Conservation (phyloP, 495 filamentous ascomycete species). For the Sphaerosporella brunnea region DNA sequence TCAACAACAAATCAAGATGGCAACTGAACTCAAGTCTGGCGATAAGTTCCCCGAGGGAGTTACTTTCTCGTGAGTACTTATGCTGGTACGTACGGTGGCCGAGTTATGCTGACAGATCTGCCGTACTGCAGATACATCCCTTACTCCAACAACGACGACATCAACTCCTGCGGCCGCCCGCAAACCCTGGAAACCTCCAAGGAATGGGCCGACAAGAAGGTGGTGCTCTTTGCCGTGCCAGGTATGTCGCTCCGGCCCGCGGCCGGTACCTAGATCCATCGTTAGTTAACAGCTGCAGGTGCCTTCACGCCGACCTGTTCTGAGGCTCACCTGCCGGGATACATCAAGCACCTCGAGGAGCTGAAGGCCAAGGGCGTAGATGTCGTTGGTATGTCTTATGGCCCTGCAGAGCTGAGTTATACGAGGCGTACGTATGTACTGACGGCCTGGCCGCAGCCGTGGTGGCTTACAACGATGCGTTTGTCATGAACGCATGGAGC, state of each 20-base stretch:
- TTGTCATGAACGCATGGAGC: constrained; percentile 87
- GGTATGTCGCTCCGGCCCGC: constrained; percentile 30
- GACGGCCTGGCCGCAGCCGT: constrained; percentile 35
- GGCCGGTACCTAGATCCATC: background rate
- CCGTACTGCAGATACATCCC: constrained; percentile 44
- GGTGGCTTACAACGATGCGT: constrained; percentile 79
- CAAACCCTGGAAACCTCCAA: constrained; percentile 68
- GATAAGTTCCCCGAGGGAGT: constrained; percentile 69
- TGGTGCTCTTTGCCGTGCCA: constrained; percentile 76
- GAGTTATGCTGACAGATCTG: constrained; percentile 1
- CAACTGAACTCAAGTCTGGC: constrained; percentile 50
- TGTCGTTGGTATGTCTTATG: constrained; percentile 33
- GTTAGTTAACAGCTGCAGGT: constrained; percentile 29
- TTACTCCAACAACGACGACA: constrained; percentile 41
- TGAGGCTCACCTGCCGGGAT: constrained; percentile 68
- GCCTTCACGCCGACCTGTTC: constrained; percentile 94
- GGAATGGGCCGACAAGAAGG: constrained; percentile 75
- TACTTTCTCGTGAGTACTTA: constrained; percentile 44
- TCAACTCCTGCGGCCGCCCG: constrained; percentile 56
- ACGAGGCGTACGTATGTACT: too few relatives aligned
- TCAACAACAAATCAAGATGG: too few relatives aligned
- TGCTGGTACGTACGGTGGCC: background rate
- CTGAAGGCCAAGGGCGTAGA: constrained; percentile 77
- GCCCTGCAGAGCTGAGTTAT: too few relatives aligned
- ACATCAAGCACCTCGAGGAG: constrained; percentile 52